A percentile compares a stretch with the other conserved stretches of the same genome.
These are phyloP conservation scores for Azolla pinnata DNA, from an alignment of 75 land plant species.

Conservation along the genomic window DNA sequence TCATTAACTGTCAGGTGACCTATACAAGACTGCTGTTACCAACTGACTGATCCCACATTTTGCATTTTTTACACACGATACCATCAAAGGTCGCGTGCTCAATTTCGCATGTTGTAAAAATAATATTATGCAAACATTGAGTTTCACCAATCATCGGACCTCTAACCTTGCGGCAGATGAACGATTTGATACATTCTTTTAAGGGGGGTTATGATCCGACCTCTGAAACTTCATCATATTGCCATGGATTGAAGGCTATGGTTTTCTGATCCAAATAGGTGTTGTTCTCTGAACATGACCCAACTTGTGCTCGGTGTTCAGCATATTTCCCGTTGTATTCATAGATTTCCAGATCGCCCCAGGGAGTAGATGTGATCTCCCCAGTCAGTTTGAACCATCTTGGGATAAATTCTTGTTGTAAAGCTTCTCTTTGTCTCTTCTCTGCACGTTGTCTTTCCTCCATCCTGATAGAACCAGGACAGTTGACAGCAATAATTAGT, in stretches of 20 bases:
- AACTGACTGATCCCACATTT: too few relatives aligned
- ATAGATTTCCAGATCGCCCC: conserved; percentile 97
- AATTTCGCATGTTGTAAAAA: too few relatives aligned
- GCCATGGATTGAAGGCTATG: conserved; percentile 87
- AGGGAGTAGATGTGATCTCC: conserved; percentile 75
- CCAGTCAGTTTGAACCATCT: conserved; percentile 77
- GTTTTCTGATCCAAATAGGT: conserved; percentile 38
- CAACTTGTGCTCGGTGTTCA: conserved; percentile 48
- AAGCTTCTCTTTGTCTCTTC: conserved; percentile 63
- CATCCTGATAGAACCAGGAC: conserved; percentile 37
- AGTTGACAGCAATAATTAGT: neutral
- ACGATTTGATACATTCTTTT: too few relatives aligned
- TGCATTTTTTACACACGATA: too few relatives aligned
- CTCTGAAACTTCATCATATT: conserved; percentile 38
- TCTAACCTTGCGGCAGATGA: too few relatives aligned
- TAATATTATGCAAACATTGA: too few relatives aligned
- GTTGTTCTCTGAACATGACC: conserved; percentile 11
- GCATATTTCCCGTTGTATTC: conserved; percentile 83
- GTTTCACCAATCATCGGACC: too few relatives aligned
- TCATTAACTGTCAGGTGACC: too few relatives aligned
- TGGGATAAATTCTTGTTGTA: conserved; percentile 53
- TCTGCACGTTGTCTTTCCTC: conserved; percentile 95
- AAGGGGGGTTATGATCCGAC: too few relatives aligned
- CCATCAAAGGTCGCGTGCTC: too few relatives aligned
- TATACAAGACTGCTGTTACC: too few relatives aligned